phyloP scores from a whole-genome alignment of 2,329 filamentous ascomycete genomes.

The Fusarium neocosmosporiellum region DNA sequence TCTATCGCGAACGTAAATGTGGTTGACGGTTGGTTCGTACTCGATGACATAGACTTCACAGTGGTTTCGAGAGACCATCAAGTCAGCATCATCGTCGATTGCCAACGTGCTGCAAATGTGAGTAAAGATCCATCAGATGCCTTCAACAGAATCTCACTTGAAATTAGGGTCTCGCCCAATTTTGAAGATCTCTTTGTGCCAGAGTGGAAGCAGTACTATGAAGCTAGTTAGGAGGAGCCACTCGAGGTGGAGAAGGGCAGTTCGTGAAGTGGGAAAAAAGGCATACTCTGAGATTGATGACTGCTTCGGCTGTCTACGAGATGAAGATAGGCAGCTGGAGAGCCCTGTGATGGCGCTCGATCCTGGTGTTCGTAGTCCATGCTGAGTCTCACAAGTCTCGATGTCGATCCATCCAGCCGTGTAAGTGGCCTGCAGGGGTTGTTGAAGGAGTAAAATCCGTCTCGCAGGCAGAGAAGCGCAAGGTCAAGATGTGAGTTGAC shows the following conservation, averaged over 20 bases:
- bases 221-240: constrained; percentile 23
- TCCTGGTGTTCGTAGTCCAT: constrained; percentile 31
- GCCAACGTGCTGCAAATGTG: constrained; percentile 49
- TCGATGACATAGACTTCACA: constrained; percentile 66
- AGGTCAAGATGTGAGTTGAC: not conserved
- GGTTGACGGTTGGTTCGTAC: constrained; percentile 56
- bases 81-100: constrained; percentile 51
- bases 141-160: constrained; percentile 43
- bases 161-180: constrained; percentile 50
- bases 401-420: constrained; percentile 11
- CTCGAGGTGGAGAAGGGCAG: constrained; percentile 11
- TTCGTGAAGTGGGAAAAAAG: constrained; percentile 6
- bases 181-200: constrained; percentile 47
- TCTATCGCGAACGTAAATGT: constrained; percentile 68
- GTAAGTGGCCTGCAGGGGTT: constrained; percentile 33
- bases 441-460: not conserved
- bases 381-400: constrained; percentile 1
- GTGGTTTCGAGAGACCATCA: constrained; percentile 63
- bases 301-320: constrained; percentile 39
- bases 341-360: constrained; percentile 12
- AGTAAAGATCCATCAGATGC: not conserved
- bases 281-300: constrained; percentile 43
- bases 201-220: constrained; percentile 44
- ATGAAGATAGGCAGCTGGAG: constrained; percentile 42
- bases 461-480: constrained; percentile 8